Conservation (phyloP, 352 stramenopile genomes). For the Phytophthora pistaciae region DNA sequence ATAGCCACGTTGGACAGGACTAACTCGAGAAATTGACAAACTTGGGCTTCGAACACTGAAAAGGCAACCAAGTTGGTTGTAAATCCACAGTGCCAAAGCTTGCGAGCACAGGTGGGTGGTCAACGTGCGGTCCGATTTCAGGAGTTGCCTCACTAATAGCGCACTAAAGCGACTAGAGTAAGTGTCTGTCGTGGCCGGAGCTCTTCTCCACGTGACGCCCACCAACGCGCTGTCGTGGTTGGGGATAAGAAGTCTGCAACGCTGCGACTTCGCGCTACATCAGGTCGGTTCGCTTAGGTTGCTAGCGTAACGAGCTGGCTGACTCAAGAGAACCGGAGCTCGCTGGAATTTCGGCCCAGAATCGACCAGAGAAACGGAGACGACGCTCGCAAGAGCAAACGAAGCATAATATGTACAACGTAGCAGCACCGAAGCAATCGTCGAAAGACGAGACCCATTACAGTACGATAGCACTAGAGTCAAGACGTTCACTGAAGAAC, state of each 20-base stretch:
- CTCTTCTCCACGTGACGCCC: too few species aligned
- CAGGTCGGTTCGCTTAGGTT: not conserved
- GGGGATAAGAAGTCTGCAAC: not conserved
- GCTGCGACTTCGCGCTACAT: not conserved
- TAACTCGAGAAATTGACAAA: not conserved
- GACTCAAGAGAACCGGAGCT: not conserved
- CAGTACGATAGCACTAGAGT: constrained; percentile 23
- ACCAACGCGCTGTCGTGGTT: too few species aligned
- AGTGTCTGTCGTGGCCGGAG: too few species aligned
- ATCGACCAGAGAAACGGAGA: constrained; percentile 2
- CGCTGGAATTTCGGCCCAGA: not conserved
- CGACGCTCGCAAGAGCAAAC: not conserved
- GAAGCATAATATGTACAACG: not conserved
- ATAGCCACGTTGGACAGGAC: too few species aligned
- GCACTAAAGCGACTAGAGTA: too few species aligned
- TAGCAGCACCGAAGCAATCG: not conserved
- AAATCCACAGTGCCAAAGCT: not conserved
- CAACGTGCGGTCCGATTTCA: too few species aligned
- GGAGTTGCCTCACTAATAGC: not conserved
- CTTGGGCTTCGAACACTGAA: not conserved
- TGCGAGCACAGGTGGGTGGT: not conserved
- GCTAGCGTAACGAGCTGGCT: not conserved
- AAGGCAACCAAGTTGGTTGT: not conserved
- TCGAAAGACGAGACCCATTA: not conserved
- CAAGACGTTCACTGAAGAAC: constrained; percentile 57